Evolutionary conservation across 352 stramenopile species (phyloP).

Genomic region (Pythium periplocum): DNA sequence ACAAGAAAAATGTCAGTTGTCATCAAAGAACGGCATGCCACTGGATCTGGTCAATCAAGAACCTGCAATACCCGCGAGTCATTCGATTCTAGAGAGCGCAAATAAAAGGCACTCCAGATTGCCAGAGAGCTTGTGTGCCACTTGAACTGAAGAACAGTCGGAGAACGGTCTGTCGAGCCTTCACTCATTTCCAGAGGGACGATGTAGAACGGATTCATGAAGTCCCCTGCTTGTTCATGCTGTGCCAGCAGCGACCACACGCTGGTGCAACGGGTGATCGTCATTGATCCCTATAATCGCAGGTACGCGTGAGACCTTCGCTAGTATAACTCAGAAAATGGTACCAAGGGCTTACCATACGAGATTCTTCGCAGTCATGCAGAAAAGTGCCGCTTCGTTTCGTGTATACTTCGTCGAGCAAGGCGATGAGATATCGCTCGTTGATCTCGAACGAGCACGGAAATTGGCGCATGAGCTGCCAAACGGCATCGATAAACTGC

Average conservation of each 20-base stretch:
- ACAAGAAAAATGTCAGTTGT: conserved; percentile 10
- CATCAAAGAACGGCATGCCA: conserved; percentile 2
- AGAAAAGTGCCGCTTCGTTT: conserved; percentile 97
- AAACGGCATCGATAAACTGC: conserved; percentile 98
- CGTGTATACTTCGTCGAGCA: conserved; percentile 95
- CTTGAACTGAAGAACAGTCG: conserved; percentile 73
- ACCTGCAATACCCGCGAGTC: conserved; percentile 73
- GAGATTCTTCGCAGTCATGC: conserved; percentile 93
- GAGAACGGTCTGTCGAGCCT: conserved; percentile 43
- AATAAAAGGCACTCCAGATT: conserved; percentile 82
- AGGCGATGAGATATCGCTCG: conserved; percentile 85
- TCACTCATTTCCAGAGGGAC: conserved; percentile 29
- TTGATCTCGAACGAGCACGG: conserved; percentile 99
- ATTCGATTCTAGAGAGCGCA: conserved; percentile 78
- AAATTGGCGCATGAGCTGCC: conserved; percentile 95
- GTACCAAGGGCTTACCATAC: conserved; percentile 36
- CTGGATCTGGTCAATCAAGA: conserved; percentile 6
- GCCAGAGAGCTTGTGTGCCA: conserved; percentile 81
- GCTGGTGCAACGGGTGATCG: conserved; percentile 50
- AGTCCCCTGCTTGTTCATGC: conserved; percentile 38
- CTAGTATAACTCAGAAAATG: not conserved
- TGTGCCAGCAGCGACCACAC: conserved; percentile 56
- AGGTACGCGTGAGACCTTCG: not conserved
- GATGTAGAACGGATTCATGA: conserved; percentile 79
- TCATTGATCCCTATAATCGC: conserved; percentile 46